Percentiles rank a stretch among this genome's conserved stretches.
Conservation (phyloP, 148 eudicot genomes). For the Simmondsia chinensis region DNA sequence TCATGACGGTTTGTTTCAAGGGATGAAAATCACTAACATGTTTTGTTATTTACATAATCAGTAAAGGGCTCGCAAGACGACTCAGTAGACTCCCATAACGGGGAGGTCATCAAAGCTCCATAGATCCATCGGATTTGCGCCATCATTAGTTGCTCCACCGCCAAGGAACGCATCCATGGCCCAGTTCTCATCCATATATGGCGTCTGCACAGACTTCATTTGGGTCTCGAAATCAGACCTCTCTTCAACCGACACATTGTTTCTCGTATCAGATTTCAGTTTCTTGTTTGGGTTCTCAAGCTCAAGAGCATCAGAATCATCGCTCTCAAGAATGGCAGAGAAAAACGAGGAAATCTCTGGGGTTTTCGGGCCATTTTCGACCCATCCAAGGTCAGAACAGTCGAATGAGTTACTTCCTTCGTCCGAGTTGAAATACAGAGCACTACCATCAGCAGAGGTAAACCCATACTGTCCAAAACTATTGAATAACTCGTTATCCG, state of each 20-base stretch:
- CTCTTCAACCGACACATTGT: constrained; percentile 24
- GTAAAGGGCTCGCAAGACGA: constrained; percentile 7
- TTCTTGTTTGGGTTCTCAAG: constrained; percentile 45
- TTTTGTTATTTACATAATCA: constrained; percentile 45
- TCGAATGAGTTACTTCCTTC: constrained; percentile 76
- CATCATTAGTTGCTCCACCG: constrained; percentile 39
- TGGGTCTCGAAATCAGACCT: constrained; percentile 47
- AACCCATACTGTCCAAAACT: constrained; percentile 20
- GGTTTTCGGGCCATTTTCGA: constrained; percentile 45
- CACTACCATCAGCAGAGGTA: constrained; percentile 20
- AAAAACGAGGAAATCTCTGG: constrained; percentile 77
- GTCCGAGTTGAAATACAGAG: constrained; percentile 45
- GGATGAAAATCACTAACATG: constrained; percentile 38
- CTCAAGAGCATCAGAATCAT: constrained; percentile 33
- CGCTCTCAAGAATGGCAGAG: constrained; percentile 35
- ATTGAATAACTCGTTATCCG: constrained; percentile 17
- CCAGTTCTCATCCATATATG: constrained; percentile 70
- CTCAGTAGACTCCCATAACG: constrained; percentile 38
- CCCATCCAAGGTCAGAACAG: constrained; percentile 72
- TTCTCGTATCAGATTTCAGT: constrained; percentile 26
- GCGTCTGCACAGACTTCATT: constrained; percentile 48
- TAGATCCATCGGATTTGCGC: constrained; percentile 32
- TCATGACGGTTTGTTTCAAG: no score
- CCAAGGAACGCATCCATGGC: constrained; percentile 59
- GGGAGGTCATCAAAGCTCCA: constrained; percentile 72